These are phyloP conservation scores for Colletotrichum cuscutae DNA, from an alignment of 2,329 filamentous ascomycete genomes.

Conservation along the genomic window DNA sequence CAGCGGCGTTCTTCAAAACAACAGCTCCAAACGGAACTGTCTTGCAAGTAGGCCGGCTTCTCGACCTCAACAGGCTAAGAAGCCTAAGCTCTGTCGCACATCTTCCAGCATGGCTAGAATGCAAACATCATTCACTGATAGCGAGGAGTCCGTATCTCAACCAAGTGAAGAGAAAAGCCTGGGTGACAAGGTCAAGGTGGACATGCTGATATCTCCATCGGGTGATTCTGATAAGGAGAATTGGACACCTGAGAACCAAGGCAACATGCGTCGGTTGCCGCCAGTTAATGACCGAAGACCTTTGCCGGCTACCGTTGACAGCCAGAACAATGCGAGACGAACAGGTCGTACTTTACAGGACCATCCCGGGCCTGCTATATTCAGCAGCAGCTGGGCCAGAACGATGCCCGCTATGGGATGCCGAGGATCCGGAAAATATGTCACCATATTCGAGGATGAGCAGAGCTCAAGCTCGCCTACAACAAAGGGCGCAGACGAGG, in stretches of 20 bases:
- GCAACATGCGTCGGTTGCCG: conserved; percentile 45
- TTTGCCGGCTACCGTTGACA: conserved; percentile 46
- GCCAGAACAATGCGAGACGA: conserved; percentile 51
- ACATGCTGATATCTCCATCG: conserved; percentile 48
- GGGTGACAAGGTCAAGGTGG: conserved; percentile 49
- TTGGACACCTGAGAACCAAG: conserved; percentile 71
- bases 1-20: conserved; percentile 63
- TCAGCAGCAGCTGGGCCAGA: conserved; percentile 49
- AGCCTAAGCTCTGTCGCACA: conserved; percentile 69
- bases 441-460: conserved; percentile 66
- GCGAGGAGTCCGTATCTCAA: background rate
- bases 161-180: conserved; percentile 32
- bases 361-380: conserved; percentile 45
- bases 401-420: conserved; percentile 51
- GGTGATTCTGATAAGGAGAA: conserved; percentile 95
- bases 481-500: conserved; percentile 61
- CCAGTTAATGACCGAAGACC: conserved; percentile 45
- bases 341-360: conserved; percentile 54
- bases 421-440: conserved; percentile 42
- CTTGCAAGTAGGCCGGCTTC: conserved; percentile 36
- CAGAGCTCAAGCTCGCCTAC: conserved; percentile 39
- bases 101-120: conserved; percentile 71
- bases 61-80: conserved; percentile 61
- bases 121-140: conserved; percentile 51
- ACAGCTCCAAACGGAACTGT: conserved; percentile 74